Base-by-base conservation (phyloP, 2,329 filamentous ascomycete genomes). In the Neonectria neomacrospora region DNA sequence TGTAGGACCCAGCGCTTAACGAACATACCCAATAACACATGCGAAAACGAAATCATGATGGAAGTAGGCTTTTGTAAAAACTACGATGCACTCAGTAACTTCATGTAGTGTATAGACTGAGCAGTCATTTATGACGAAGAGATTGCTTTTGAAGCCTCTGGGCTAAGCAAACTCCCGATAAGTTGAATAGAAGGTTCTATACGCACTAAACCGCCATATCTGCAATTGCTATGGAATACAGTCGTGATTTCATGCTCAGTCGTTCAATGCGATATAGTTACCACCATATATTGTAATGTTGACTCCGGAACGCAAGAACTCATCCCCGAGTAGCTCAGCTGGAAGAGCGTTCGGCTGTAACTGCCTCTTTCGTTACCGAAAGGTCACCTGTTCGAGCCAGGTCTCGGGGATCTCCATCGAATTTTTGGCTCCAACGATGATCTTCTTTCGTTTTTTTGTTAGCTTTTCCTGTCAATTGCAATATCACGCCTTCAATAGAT, bases 331-430 rank as follows among this genome's bases (percentile, higher is more conserved):
- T 63, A 63, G 60, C 60, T 63, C 60, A 63, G 60, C 48, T 63
- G 60, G 60, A 63, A 63, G 60, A 63, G 60, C 60, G 60, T 63
- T 63, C 54, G 60, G 48, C 60, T 63, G 60, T 63, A 63, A 63
- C 30, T 58, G 54, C 41, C 42, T n/a, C 39, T 22, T 54, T 62
- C 54, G 53, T 52, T 52, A 63, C 48, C 60, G 55, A 57, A 63
- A 63, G 60, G 60, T 63, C 60, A 63, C 60, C 60, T 58, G 60
- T 63, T 63, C 60, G 60, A 63, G 48, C 60, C 60, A 63, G 60
- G 60, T 63, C 48, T 63, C 60, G 60, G 60, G 60, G 60, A 63
- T 32, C 23, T 3, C n/a, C 11, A 16, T 11, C n/a, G 37, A 8
- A 14, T 50, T 58, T 58, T 62, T 57, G 23, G 5, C 9, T 2